Evolutionary conservation across 1,139 yeast genomes (phyloP).

Genomic region (Magnusiomyces magnusii): DNA sequence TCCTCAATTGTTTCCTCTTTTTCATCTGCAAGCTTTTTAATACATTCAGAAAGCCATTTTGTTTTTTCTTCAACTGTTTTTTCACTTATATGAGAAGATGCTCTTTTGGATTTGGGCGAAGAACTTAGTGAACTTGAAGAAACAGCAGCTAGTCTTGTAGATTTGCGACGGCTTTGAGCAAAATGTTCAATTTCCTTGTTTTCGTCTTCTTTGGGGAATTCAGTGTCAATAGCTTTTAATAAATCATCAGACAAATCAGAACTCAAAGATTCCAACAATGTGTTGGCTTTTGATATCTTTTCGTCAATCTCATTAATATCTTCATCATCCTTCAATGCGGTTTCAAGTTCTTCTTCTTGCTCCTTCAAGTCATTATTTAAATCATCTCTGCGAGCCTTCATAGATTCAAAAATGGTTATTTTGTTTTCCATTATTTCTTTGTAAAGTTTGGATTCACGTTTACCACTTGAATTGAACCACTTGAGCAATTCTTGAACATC

Average conservation of each 20-base stretch:
- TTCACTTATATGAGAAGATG: background rate
- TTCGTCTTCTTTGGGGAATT: background rate
- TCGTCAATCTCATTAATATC: constrained; percentile 21
- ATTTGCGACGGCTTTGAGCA: background rate
- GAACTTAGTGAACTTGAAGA: background rate
- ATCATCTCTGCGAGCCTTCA: constrained; percentile 47
- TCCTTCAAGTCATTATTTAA: constrained; percentile 34
- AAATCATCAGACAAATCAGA: background rate
- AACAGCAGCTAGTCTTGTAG: background rate
- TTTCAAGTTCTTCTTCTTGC: constrained; percentile 20
- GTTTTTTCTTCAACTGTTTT: background rate
- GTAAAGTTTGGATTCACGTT: constrained; percentile 58
- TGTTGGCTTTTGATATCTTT: constrained; percentile 24
- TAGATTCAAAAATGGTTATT: constrained; percentile 49
- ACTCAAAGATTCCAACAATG: constrained; percentile 10
- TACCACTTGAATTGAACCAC: constrained; percentile 75
- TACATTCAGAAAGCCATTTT: background rate
- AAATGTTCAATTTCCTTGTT: background rate
- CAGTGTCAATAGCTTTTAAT: background rate
- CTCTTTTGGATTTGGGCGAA: background rate
- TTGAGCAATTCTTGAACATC: constrained; percentile 50
- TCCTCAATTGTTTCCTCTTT: constrained; percentile 13
- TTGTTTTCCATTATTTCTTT: constrained; percentile 48
- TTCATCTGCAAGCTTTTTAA: constrained; percentile 14
- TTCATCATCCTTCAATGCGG: constrained; percentile 27